Evolutionary conservation across 2,329 filamentous ascomycete genomes (phyloP).

Genomic region (Beauveria sp.): DNA sequence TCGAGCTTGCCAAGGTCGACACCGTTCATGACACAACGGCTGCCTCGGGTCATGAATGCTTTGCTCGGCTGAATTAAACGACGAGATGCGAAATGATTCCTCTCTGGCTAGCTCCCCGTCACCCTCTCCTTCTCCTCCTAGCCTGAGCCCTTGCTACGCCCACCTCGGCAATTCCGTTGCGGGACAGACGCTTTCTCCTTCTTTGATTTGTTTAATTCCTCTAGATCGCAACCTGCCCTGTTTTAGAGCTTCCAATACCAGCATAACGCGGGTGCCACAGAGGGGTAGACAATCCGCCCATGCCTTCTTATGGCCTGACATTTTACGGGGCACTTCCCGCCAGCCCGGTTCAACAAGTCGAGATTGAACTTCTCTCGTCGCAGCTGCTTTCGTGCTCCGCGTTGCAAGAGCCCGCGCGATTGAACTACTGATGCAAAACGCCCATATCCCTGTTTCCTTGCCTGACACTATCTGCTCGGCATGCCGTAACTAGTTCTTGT

Average conservation of each 20-base stretch:
- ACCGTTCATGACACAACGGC: neutral
- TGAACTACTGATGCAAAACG: neutral
- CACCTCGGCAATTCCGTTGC: neutral
- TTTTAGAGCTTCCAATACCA: neutral
- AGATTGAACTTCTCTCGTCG: neutral
- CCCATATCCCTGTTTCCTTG: neutral
- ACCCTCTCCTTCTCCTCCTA: neutral
- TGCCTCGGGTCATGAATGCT: neutral
- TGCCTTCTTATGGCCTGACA: neutral
- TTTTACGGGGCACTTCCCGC: conserved; percentile 4
- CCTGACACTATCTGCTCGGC: neutral
- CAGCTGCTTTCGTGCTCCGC: neutral
- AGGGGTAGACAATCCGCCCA: neutral
- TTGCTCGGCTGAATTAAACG: neutral
- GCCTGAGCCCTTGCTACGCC: neutral
- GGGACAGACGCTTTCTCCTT: neutral
- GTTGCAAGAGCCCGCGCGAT: neutral
- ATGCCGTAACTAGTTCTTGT: neutral
- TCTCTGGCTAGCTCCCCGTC: neutral
- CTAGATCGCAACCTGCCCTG: neutral
- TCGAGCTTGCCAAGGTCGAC: neutral
- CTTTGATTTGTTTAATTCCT: neutral
- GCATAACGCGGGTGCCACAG: neutral
- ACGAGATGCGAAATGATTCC: neutral
- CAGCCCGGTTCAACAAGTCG: neutral